Conservation (phyloP, 805 yeast genomes). For the Pichia cabralensis region DNA sequence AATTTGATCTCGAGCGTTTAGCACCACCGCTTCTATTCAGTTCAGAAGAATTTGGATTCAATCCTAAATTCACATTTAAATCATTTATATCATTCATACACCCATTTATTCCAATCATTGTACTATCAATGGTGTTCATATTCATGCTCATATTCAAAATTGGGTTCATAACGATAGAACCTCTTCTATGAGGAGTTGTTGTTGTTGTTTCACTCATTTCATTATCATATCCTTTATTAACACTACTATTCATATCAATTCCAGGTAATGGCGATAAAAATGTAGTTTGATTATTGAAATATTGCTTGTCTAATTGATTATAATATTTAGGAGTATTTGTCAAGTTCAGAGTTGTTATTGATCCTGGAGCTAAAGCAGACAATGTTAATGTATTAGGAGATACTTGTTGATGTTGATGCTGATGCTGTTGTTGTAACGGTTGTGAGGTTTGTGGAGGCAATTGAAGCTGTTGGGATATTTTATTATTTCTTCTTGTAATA, state of each 20-base stretch:
- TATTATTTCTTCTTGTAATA: background rate
- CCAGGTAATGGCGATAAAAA: background rate
- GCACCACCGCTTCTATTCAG: no score
- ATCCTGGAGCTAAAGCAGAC: background rate
- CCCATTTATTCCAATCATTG: background rate
- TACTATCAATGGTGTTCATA: background rate
- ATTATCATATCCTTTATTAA: background rate
- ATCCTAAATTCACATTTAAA: background rate
- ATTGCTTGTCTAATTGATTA: background rate
- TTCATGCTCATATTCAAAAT: background rate
- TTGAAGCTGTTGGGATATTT: background rate
- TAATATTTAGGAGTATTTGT: constrained; percentile 1
- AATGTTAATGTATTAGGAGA: constrained; percentile 1
- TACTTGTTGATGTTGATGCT: background rate
- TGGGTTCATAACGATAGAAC: no score
- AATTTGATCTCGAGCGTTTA: no score
- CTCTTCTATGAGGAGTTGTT: no score
- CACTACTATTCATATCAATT: background rate
- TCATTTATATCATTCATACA: background rate
- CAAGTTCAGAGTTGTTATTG: background rate
- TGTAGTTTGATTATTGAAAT: background rate
- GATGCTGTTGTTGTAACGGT: background rate
- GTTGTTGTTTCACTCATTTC: background rate
- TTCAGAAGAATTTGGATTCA: background rate
- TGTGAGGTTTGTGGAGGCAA: no score